Base-by-base conservation (phyloP, 768 basidiomycete species). In the Lactifluus hygrophoroides region DNA sequence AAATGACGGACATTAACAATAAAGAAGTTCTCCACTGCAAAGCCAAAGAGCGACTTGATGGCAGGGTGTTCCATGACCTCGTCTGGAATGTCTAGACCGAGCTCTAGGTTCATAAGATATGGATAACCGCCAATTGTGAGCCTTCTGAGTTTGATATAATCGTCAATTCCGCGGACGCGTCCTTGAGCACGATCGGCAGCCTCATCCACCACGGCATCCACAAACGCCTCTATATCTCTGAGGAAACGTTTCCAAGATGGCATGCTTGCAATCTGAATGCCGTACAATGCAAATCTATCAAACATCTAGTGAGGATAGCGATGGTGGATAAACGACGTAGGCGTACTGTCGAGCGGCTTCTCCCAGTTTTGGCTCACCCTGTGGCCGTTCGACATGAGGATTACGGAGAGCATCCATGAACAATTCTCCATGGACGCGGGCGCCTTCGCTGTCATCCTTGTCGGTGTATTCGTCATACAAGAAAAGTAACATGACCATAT, bases 401-500 rank as follows among this genome's bases (percentile, higher is more conserved):
- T 34, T 67, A 11, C 60, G 47, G 77, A 62, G 5, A n/a, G 75
- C 75, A 57, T 77, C 73, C 66, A 76, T 74, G 21, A 76, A 67
- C 13, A 74, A 69, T 19, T 70, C 65, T 0, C 68, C 71, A 43
- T 71, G 64, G 10, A 62, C 32, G 2, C 67, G 69, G 9, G 71
- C 77, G 6, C 61, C 70, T 0, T 64, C 35, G 0, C 61, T 68
- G 28, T 68, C 57, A 0, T 69, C 68, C 19, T 71, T 66, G 66
- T 83, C 81, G 5, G 78, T 75, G 58, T 74, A 73, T 63, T 79
- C 78, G 62, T 82, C 80, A 60, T 75, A 70, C 25, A 80, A 54
- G 62, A 79, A 80, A 65, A 77, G 71, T 6, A 80, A 57, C 45
- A 78, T 74, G 76, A 81, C 79, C 48, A 81, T 66, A 55, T 81